Evolutionary conservation across 2,329 filamentous ascomycete genomes (phyloP).

Genomic region (Mariannaea elegans): DNA sequence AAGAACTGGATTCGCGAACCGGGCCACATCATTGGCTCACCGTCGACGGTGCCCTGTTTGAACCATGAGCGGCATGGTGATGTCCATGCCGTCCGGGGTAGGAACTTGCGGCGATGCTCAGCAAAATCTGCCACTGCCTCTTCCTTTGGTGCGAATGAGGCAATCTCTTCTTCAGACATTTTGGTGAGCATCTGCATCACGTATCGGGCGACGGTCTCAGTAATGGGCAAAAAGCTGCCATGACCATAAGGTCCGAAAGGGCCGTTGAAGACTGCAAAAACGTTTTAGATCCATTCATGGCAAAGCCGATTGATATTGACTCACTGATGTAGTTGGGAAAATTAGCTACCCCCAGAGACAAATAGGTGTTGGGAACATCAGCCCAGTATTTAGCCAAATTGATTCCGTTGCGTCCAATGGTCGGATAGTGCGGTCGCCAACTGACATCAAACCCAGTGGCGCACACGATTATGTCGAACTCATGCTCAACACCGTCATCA

Average conservation of each 20-base stretch:
- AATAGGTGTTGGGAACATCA: conserved; percentile 33
- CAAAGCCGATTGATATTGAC: background rate
- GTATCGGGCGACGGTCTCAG: conserved; percentile 39
- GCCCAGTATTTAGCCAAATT: conserved; percentile 32
- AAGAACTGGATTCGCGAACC: conserved; percentile 40
- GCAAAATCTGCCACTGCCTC: conserved; percentile 42
- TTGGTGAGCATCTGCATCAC: conserved; percentile 44
- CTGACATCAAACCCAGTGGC: conserved; percentile 45
- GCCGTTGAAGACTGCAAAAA: conserved; percentile 36
- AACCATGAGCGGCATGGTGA: conserved; percentile 40
- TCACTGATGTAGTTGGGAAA: conserved; percentile 39
- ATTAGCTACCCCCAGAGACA: conserved; percentile 33
- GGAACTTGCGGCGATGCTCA: conserved; percentile 42
- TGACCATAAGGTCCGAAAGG: conserved; percentile 39
- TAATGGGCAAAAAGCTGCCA: conserved; percentile 38
- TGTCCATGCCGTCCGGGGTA: conserved; percentile 37
- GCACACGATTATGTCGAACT: conserved; percentile 36
- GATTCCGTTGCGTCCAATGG: conserved; percentile 53
- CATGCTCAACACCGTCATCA: conserved; percentile 10
- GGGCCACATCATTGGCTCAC: conserved; percentile 40
- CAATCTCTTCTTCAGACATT: conserved; percentile 37
- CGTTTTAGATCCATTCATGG: background rate
- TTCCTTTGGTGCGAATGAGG: conserved; percentile 34
- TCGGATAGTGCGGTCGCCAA: conserved; percentile 49
- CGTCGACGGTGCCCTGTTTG: conserved; percentile 38